Conservation (phyloP, 2,329 filamentous ascomycete species). For the Claviceps cyperi region DNA sequence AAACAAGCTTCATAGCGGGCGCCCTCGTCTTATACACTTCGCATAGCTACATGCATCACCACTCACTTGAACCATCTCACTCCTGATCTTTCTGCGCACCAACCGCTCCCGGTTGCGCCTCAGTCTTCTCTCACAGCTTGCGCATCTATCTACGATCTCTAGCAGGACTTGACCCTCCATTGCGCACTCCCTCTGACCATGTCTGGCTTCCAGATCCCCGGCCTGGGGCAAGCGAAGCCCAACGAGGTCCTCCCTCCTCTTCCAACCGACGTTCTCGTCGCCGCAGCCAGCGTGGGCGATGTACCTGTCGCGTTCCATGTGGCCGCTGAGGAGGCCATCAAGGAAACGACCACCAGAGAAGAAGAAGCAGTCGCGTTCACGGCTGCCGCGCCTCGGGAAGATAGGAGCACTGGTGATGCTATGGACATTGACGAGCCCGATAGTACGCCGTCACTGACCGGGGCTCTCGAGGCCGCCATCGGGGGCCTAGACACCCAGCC, state of each 20-base stretch:
- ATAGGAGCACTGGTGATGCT: conserved; percentile 16
- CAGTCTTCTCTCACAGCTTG: too few species aligned
- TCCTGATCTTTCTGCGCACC: too few species aligned
- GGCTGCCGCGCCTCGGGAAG: background rate
- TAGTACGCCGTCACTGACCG: conserved; percentile 24
- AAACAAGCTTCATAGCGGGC: background rate
- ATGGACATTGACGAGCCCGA: conserved; percentile 23
- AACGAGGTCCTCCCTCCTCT: conserved; percentile 27
- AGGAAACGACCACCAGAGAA: background rate
- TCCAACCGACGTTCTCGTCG: conserved; percentile 17
- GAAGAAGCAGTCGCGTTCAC: background rate
- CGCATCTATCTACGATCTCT: too few species aligned
- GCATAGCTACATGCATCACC: background rate
- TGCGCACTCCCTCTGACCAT: conserved; percentile 11
- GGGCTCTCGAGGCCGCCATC: conserved; percentile 30
- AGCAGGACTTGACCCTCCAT: too few species aligned
- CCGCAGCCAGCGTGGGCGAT: conserved; percentile 13
- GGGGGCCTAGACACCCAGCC: conserved; percentile 17
- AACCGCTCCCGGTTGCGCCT: too few species aligned
- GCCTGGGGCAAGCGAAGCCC: conserved; percentile 27
- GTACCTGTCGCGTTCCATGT: conserved; percentile 4
- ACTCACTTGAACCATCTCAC: background rate
- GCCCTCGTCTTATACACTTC: background rate
- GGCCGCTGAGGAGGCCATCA: background rate
- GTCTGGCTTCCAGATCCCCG: conserved; percentile 30